A percentile compares a stretch with the other conserved stretches of the same genome.
These are phyloP conservation scores for Carallia brachiata DNA, from an alignment of 345 rosid genomes.

Conservation along the genomic window DNA sequence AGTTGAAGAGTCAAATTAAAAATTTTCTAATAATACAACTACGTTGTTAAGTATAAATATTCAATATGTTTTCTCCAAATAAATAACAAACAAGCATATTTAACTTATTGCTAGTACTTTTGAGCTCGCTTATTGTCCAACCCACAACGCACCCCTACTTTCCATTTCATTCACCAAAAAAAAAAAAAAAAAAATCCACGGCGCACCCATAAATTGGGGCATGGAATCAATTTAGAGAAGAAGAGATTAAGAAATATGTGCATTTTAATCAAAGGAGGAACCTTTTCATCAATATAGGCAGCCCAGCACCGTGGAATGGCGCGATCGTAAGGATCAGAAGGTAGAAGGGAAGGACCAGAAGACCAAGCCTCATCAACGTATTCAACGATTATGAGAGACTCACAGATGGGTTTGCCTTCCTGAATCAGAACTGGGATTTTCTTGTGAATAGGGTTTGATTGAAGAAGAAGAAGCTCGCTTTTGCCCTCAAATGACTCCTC, in stretches of 20 bases:
- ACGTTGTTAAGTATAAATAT: too few species aligned
- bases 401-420: conserved; percentile 53
- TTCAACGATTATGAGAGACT: conserved; percentile 62
- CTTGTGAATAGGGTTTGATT: conserved; percentile 75
- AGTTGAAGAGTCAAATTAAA: too few species aligned
- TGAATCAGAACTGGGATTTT: conserved; percentile 80
- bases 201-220: too few species aligned
- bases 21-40: too few species aligned
- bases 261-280: not conserved
- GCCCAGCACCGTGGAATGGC: conserved; percentile 79
- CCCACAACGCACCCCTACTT: too few species aligned
- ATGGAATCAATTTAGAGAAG: not conserved
- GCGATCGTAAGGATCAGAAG: conserved; percentile 61
- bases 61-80: too few species aligned
- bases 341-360: conserved; percentile 59
- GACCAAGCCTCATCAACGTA: conserved; percentile 72
- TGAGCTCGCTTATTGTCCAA: too few species aligned
- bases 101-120: too few species aligned
- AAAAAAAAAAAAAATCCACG: too few species aligned
- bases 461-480: conserved; percentile 61
- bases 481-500: conserved; percentile 52
- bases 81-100: too few species aligned
- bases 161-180: too few species aligned
- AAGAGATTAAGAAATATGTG: not conserved
- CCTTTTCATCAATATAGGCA: conserved; percentile 67